Percentiles rank a stretch among this genome's conserved stretches.
These are phyloP conservation scores for Multifurca ochricompacta DNA, from an alignment of 768 basidiomycete species.

Conservation along the genomic window DNA sequence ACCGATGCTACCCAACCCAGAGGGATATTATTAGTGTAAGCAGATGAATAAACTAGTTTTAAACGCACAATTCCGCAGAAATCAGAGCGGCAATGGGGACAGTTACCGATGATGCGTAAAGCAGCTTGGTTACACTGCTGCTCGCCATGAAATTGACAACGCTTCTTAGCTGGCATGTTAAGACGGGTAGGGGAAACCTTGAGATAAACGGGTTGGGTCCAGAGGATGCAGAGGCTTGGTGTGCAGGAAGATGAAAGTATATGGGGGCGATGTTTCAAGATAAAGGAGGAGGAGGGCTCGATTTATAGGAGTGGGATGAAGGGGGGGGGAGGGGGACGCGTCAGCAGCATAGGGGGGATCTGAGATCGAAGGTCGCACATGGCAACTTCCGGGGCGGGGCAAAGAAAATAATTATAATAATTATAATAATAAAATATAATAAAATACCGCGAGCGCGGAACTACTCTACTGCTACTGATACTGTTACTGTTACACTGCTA, in stretches of 20 bases:
- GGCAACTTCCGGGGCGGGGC: constrained; percentile 2
- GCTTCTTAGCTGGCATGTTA: constrained; percentile 77
- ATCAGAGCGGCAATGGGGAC: constrained; percentile 67
- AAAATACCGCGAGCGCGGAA: no score
- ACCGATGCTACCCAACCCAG: constrained; percentile 54
- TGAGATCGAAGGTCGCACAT: constrained; percentile 15
- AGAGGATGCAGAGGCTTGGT: background rate
- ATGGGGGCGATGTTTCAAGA: background rate
- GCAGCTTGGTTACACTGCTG: constrained; percentile 69
- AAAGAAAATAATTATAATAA: background rate
- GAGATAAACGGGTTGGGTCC: constrained; percentile 5
- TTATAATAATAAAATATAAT: no score
- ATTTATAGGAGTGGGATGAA: constrained; percentile 16
- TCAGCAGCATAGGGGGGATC: constrained; percentile 22
- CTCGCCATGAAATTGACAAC: constrained; percentile 61
- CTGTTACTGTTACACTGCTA: no score
- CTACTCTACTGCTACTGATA: no score
- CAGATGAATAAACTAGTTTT: background rate
- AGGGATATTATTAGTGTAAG: no score
- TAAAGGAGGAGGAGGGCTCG: background rate
- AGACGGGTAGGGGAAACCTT: constrained; percentile 15
- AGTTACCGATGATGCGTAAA: constrained; percentile 78
- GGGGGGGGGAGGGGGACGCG: constrained; percentile 20
- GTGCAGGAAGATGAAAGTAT: background rate
- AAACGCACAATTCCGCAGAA: constrained; percentile 70